Conservation (phyloP, 23 red algal genomes). For the Pyropia yezoensis region DNA sequence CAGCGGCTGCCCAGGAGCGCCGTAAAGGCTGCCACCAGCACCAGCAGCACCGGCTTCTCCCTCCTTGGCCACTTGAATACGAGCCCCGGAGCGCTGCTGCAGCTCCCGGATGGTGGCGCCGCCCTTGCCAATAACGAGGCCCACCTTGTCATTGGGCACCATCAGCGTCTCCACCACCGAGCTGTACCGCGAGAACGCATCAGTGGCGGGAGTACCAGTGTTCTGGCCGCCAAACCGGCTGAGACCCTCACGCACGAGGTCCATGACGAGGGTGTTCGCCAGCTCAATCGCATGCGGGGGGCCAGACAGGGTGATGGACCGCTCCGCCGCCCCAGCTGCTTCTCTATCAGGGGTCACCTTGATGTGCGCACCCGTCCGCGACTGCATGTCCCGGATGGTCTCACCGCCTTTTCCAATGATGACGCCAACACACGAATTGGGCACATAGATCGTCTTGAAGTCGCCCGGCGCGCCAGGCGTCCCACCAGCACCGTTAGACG, state of each 20-base stretch:
- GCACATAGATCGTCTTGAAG: conserved; percentile 74
- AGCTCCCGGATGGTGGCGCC: conserved; percentile 84
- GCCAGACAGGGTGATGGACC: conserved; percentile 66
- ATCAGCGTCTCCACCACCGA: conserved; percentile 30
- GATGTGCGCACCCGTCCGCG: conserved; percentile 73
- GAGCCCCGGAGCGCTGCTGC: conserved; percentile 64
- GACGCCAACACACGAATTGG: conserved; percentile 69
- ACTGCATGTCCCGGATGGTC: conserved; percentile 74
- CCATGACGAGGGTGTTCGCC: conserved; percentile 61
- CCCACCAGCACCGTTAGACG: too few relatives aligned
- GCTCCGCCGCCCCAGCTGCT: conserved; percentile 36
- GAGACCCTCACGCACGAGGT: conserved; percentile 59
- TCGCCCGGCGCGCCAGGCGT: conserved; percentile 18
- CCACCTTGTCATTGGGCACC: conserved; percentile 91
- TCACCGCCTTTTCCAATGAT: conserved; percentile 90
- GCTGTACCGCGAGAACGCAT: conserved; percentile 5
- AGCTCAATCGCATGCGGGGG: conserved; percentile 52
- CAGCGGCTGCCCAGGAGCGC: too few relatives aligned
- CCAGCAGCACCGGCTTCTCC: conserved; percentile 30
- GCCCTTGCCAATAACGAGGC: conserved; percentile 77
- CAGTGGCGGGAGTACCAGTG: not conserved
- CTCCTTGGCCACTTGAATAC: conserved; percentile 73
- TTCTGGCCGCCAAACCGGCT: conserved; percentile 20
- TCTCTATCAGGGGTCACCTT: conserved; percentile 80
- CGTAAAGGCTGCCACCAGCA: conserved; percentile 7